Conservation (phyloP, 257 asterid genomes). For the Nicotiana noctiflora region DNA sequence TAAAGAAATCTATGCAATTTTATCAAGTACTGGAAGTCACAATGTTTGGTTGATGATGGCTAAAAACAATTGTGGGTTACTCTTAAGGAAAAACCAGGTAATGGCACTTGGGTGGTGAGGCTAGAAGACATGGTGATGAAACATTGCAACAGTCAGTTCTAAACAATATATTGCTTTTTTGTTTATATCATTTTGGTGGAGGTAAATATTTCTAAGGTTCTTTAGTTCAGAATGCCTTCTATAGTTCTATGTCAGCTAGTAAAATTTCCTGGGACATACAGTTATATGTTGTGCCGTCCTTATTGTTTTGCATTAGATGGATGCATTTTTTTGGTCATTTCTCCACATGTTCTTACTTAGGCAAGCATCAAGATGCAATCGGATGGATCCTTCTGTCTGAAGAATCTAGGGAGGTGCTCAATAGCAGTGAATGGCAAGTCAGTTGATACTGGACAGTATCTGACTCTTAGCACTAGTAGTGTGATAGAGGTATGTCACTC, state of each 20-base stretch:
- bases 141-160: conserved; percentile 3
- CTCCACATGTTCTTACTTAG: conserved; percentile 27
- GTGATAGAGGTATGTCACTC: conserved; percentile 72
- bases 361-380: conserved; percentile 86
- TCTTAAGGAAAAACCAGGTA: neutral
- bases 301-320: neutral
- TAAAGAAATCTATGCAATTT: neutral
- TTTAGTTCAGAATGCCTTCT: neutral
- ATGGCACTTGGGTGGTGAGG: neutral
- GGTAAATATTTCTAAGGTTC: neutral
- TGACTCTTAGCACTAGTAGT: conserved; percentile 61
- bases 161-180: neutral
- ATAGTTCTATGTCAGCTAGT: neutral
- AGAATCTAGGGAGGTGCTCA: conserved; percentile 78
- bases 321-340: neutral
- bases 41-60: neutral
- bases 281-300: neutral
- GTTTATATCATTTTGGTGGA: neutral
- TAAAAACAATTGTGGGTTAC: neutral
- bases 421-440: conserved; percentile 67
- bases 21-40: neutral
- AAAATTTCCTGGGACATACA: neutral
- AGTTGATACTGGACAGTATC: conserved; percentile 60
- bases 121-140: neutral
- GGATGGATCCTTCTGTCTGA: conserved; percentile 73